Conservation (phyloP, 768 basidiomycete species). For the Exsudoporus frostii region DNA sequence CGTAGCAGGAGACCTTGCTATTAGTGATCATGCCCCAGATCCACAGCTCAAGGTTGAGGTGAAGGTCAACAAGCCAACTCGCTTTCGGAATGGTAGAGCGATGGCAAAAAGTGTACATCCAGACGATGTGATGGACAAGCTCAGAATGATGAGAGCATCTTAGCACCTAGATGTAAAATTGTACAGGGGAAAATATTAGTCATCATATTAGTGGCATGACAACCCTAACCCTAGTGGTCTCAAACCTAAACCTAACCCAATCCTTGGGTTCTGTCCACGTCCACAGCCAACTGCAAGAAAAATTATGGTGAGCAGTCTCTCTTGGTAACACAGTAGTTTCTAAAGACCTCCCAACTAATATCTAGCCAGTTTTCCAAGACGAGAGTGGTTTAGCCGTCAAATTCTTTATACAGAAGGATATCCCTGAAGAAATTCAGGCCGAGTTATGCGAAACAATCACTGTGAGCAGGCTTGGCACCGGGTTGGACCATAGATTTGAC, state of each 20-base stretch:
- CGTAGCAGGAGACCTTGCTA: slow-evolving; percentile 4
- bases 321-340: not conserved
- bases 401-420: slow-evolving; percentile 82
- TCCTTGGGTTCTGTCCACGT: slow-evolving; percentile 25
- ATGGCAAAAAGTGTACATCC: slow-evolving; percentile 36
- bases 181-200: not conserved
- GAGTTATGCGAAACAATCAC: slow-evolving; percentile 74
- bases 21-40: not conserved
- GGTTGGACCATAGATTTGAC: slow-evolving; percentile 4
- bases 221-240: slow-evolving; percentile 21
- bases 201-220: not conserved
- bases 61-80: slow-evolving; percentile 33
- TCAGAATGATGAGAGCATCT: slow-evolving; percentile 41
- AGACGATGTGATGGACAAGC: slow-evolving; percentile 41
- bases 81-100: slow-evolving; percentile 39
- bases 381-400: slow-evolving; percentile 65
- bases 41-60: slow-evolving; percentile 35
- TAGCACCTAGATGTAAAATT: not conserved
- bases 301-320: slow-evolving; percentile 21
- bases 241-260: slow-evolving; percentile 34
- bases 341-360: not conserved
- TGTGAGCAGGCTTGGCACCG: slow-evolving; percentile 33
- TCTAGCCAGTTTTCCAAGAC: slow-evolving; percentile 72
- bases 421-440: slow-evolving; percentile 62
- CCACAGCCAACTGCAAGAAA: not conserved